Base-by-base conservation (phyloP, 1,284 basidiomycete species). In the Sporisorium graminicola region DNA sequence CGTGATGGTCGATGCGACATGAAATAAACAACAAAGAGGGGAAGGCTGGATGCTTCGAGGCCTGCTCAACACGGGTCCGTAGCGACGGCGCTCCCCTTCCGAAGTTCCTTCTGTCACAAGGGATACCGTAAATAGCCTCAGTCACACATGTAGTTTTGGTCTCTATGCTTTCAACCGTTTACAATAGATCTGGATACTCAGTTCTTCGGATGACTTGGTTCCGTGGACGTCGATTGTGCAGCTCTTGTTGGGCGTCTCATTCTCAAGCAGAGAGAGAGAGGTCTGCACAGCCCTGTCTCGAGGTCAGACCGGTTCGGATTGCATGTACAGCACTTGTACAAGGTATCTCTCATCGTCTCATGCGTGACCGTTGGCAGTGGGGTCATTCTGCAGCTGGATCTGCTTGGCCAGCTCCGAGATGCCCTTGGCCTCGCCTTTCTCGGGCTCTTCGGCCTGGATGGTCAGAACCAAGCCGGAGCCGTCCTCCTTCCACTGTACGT, bases 401-500 rank as follows among this genome's bases (percentile, higher is more conserved):
- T 66, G 70, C 27, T 70, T 55, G 2, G 75, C 67, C 37, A 77
- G 54, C 14, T 50, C 42, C 8, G 64, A 67, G 60, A 75, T 75
- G 6, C 76, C 72, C 26, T 65, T 78, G 24, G 63, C 69, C 57
- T 72, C 76, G 18, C 68, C 63, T 49, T 60, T 56, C 8, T 77
- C 66, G 26, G 68, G 72, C 55, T 80, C 74, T 58, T 80, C 77
- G 20, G 74, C 77, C 26, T 78, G 57, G 51, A 84, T 82, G 14
- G 76, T 81, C 46, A 84, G 54, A 18, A 78, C 37, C 27, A 82
- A 50, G 20, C 65, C 65, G 5, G 60, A 53, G 18, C 78, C 82
- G 40, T 81, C 67, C 10, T 65, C 53, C 20, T 74, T 77, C 84
- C 84, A 85, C n/a, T 60, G 20, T 1, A 83, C 84, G 4, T 33